These are phyloP conservation scores for Epichloe sp. DNA, from an alignment of 2,329 filamentous ascomycete genomes.

Conservation along the genomic window DNA sequence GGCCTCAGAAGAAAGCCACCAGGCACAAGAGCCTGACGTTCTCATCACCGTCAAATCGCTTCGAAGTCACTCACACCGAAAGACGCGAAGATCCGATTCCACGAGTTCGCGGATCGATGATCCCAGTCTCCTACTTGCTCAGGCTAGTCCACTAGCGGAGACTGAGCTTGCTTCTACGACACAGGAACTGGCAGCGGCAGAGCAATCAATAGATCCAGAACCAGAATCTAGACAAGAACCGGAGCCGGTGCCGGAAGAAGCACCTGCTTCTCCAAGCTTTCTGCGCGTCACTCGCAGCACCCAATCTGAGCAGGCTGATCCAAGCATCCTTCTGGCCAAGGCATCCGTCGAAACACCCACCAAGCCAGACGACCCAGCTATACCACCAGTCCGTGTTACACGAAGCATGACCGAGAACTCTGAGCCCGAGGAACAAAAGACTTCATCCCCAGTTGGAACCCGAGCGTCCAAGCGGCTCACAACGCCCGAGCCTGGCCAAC, in stretches of 20 bases:
- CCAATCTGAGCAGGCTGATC: conserved; percentile 12
- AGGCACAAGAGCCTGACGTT: conserved; percentile 12
- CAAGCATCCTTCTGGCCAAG: conserved; percentile 15
- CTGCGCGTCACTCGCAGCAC: conserved; percentile 17
- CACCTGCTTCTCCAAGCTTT: neutral
- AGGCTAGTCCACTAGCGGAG: neutral
- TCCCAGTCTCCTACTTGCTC: conserved; percentile 18
- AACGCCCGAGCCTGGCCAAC: neutral
- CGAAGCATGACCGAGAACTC: conserved; percentile 13
- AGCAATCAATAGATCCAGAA: neutral
- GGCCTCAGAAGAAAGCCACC: neutral
- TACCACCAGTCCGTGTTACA: conserved; percentile 6
- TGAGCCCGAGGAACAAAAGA: conserved; percentile 1
- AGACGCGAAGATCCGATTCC: conserved; percentile 12
- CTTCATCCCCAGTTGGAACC: neutral
- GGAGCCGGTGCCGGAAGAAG: neutral
- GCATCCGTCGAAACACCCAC: conserved; percentile 3
- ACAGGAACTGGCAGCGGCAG: neutral
- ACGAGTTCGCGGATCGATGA: conserved; percentile 13
- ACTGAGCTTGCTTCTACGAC: neutral
- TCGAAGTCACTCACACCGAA: conserved; percentile 16
- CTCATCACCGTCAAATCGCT: conserved; percentile 17
- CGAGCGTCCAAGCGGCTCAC: conserved; percentile 1
- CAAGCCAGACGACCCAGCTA: conserved; percentile 1
- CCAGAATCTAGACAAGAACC: neutral